Evolutionary conservation across 306 rosid species (phyloP), one percentile per base, ranked within the genome.

Genomic region (Cucurbita moschata): DNA sequence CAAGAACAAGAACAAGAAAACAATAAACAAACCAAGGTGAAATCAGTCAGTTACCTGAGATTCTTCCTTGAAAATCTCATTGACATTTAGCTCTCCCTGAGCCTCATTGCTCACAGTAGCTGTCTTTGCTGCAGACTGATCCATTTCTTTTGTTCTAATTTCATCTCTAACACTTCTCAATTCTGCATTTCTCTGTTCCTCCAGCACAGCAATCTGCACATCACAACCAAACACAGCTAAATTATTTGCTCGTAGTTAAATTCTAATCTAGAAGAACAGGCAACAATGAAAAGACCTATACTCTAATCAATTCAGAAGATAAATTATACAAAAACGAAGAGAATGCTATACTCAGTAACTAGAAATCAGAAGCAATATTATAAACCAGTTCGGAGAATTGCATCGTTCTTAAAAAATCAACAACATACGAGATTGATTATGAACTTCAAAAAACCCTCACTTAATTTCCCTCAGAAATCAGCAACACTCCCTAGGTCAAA

Each of bases 131-230:
- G 72, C 76, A 39, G 67, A 63, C 52, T 79, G 84, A 54, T 73
- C 74, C 26, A 35, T 50, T 49, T 70, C 60, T 51, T 70, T 51
- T 46, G 35, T 19, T 55, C 76, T 75, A 51, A 65, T 64, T 78
- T 78, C 82, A n/a, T 69, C 61, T 79, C 84, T 89, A n/a, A 71
- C 53, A 76, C 74, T 87, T 55, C 78, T 82, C 19, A 69, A 77
- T n/a, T 35, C 86, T 43, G n/a, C 53, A 77, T 40, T 88, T 66
- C 82, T 95, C 81, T 88, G 91, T 47, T 89, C 96, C 79, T 94
- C 96, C 15, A 95, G 82, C 57, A 80, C 90, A 51, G 87, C 89
- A 84, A 95, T 85, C 99, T 95, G 82, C 83, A 86, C 21, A 61
- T 30, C 47, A 49, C 26, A 70, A 80, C 44, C 73, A 23, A 68